phyloP scores from a whole-genome alignment of 345 rosid genomes.

The Citrus unshiu region DNA sequence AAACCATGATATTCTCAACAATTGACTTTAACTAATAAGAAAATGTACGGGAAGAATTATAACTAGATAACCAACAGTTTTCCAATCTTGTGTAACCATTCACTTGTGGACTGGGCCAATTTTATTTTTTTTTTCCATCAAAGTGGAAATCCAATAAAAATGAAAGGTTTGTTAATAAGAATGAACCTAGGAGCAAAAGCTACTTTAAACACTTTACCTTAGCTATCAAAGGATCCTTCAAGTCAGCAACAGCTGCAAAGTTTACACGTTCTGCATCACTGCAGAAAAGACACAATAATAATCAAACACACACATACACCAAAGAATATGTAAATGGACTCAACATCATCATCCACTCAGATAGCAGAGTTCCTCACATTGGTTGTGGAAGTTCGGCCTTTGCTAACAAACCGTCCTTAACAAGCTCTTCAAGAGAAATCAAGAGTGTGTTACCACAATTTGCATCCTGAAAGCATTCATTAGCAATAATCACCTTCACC shows the following conservation, averaged over 20 bases:
- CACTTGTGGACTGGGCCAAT: background rate
- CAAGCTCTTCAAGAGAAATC: conserved; percentile 93
- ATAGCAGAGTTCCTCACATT: conserved; percentile 38
- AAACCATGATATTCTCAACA: background rate
- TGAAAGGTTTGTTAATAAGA: background rate
- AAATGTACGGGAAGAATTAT: background rate
- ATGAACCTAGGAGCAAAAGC: background rate
- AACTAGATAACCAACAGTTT: background rate
- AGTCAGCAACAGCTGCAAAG: conserved; percentile 46
- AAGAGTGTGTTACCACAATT: conserved; percentile 88
- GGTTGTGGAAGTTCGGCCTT: conserved; percentile 73
- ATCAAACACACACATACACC: background rate
- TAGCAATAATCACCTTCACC: background rate
- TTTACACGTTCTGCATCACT: conserved; percentile 64
- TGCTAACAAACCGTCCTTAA: conserved; percentile 66
- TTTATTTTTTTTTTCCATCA: background rate
- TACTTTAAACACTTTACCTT: conserved; percentile 40
- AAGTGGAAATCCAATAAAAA: background rate
- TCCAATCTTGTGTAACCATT: too few relatives aligned
- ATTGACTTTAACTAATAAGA: background rate
- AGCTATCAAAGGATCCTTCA: conserved; percentile 72
- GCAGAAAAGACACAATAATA: conserved; percentile 12
- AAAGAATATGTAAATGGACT: background rate
- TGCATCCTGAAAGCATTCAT: conserved; percentile 62
- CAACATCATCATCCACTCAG: background rate